Base-by-base conservation (phyloP, 305 asterid species). In the Fraxinus angustifolia region DNA sequence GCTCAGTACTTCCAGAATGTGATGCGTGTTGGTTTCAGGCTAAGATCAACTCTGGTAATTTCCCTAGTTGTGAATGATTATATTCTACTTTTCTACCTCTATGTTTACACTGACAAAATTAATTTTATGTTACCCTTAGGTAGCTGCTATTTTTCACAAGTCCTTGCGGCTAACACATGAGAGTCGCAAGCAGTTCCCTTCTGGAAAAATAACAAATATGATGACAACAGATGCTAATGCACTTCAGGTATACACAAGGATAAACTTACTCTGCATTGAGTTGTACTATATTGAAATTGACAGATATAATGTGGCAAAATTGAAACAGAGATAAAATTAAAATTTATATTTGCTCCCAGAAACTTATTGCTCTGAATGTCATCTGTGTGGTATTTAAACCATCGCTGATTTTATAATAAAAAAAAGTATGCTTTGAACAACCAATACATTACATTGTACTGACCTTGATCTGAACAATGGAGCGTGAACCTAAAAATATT, bases 1-100 rank as follows among this genome's bases (percentile, higher is more conserved):
- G 96, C 99, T 76, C 99, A 92, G 81, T 96, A 96, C 87, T 94
- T 93, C 87, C 99, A 96, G 90, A 96, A 94, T 84, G 97, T 94
- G 87, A 92, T 91, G 98, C 99, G 99, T 75, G 97, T 96, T 78
- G 99, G 99, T 75, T 92, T 83, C 90, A 90, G 98, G 87, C 91
- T 96, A 83, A 88, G 97, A 85, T 84, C 98, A 82, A 96, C 99
- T 71, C 90, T 96, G 95, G 99, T 96, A 92, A 91, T 82, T 79
- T 82, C 79, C 79, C 45, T 6, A 16, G 8, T 26, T 17, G 17
- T 67, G 36, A n/a, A 71, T 34, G 45, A 71, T 71, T 45, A 71
- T 12, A 34, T 23, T 2, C 26, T 33, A 31, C 74, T 34, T 71
- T 31, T 71, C 28, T 34, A 16, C 33, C 67, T 71, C 50, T 48